Conservation (phyloP, 1,284 basidiomycete genomes). For the Taiwanofungus camphoratus region DNA sequence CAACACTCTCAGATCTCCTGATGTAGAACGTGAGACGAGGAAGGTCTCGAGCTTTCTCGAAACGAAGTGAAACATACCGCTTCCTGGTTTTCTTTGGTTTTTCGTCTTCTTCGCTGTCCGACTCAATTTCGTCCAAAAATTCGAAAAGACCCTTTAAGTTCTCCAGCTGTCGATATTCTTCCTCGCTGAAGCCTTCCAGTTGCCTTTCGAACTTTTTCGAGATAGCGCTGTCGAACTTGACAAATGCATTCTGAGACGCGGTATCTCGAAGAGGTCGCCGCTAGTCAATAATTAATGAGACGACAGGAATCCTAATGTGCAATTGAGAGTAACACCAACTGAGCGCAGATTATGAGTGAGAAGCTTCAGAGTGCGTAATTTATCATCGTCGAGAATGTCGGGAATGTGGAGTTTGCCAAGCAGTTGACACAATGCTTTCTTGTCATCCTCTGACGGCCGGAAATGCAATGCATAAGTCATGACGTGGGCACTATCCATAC, state of each 20-base stretch:
- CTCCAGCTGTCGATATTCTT: conserved; percentile 56
- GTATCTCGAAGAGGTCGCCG: conserved; percentile 71
- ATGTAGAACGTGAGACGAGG: background rate
- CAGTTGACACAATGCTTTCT: conserved; percentile 78
- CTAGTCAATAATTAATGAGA: conserved; percentile 29
- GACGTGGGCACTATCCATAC: background rate
- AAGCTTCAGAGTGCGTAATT: conserved; percentile 47
- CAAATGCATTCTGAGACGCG: conserved; percentile 64
- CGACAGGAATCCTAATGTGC: background rate
- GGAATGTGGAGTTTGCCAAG: conserved; percentile 77
- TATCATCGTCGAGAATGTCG: conserved; percentile 52
- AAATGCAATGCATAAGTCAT: no score
- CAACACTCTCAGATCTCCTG: conserved; percentile 33
- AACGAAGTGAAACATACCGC: conserved; percentile 17
- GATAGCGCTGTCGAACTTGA: conserved; percentile 58
- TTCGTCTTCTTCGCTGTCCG: conserved; percentile 44
- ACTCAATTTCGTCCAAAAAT: conserved; percentile 53
- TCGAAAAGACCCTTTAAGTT: conserved; percentile 58
- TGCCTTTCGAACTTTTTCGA: conserved; percentile 53
- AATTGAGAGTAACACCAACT: conserved; percentile 35
- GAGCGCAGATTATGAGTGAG: conserved; percentile 53
- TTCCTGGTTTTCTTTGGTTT: conserved; percentile 36
- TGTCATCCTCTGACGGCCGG: conserved; percentile 56
- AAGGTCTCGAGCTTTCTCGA: no score
- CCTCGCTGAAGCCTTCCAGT: conserved; percentile 63